Percentiles rank a stretch among this genome's conserved stretches.
These are phyloP conservation scores for Persicaria tinctoria DNA, from an alignment of 148 eudicot species.

Conservation along the genomic window DNA sequence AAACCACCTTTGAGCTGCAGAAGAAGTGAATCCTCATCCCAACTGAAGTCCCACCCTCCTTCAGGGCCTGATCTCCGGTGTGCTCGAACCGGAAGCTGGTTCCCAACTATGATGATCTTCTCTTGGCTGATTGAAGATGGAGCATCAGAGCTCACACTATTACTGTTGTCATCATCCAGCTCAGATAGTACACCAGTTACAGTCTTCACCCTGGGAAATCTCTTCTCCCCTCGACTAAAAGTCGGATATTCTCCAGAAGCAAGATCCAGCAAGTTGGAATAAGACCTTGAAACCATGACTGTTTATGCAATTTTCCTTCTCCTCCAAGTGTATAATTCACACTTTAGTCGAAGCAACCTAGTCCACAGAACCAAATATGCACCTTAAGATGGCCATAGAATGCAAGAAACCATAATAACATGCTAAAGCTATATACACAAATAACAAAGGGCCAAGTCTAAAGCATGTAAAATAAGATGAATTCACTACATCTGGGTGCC, in stretches of 20 bases:
- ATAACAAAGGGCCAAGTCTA: neutral
- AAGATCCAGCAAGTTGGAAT: conserved; percentile 18
- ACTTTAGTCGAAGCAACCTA: conserved; percentile 1
- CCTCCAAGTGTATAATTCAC: neutral
- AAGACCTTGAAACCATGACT: conserved; percentile 22
- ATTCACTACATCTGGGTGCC: too few relatives aligned
- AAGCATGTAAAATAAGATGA: neutral
- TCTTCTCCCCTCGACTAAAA: conserved; percentile 13
- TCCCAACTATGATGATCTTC: conserved; percentile 72
- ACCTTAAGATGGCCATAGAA: neutral
- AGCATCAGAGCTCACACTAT: conserved; percentile 17
- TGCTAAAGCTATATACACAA: neutral
- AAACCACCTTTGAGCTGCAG: conserved; percentile 76
- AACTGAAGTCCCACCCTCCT: conserved; percentile 59
- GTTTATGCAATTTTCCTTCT: neutral
- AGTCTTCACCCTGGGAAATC: conserved; percentile 19
- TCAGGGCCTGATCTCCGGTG: conserved; percentile 37
- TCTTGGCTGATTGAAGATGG: conserved; percentile 20
- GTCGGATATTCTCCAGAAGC: conserved; percentile 16
- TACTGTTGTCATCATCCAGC: conserved; percentile 13
- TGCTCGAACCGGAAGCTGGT: conserved; percentile 69
- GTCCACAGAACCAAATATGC: neutral
- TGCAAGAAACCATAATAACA: neutral
- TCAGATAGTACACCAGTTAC: conserved; percentile 15
- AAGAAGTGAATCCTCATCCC: conserved; percentile 89